Percentiles rank a stretch among this genome's conserved stretches.
These are phyloP conservation scores for Alectoria sarmentosa DNA, from an alignment of 495 filamentous ascomycete species.

Conservation along the genomic window DNA sequence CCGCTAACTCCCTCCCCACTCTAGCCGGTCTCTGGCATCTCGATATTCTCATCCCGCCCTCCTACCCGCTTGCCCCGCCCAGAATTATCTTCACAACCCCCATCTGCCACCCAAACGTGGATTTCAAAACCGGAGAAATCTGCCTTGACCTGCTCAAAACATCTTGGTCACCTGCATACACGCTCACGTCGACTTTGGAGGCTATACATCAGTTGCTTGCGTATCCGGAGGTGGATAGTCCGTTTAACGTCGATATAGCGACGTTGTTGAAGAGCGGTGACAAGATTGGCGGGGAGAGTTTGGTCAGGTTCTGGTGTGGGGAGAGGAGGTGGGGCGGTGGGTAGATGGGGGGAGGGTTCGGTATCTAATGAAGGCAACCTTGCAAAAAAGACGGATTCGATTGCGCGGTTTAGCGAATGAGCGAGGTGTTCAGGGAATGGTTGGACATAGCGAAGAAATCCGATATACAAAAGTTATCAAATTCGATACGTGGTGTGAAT, in stretches of 20 bases:
- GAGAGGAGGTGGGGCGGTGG: conserved; percentile 25
- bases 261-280: conserved; percentile 70
- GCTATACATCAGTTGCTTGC: conserved; percentile 70
- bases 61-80: conserved; percentile 74
- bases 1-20: conserved; percentile 2
- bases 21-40: conserved; percentile 80
- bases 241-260: conserved; percentile 86
- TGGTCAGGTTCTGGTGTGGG: conserved; percentile 63
- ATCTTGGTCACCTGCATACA: conserved; percentile 76
- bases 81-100: conserved; percentile 69
- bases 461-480: not conserved
- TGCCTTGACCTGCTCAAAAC: conserved; percentile 74
- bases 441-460: not conserved
- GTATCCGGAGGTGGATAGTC: conserved; percentile 71
- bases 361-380: not conserved
- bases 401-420: not conserved
- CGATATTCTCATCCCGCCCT: conserved; percentile 62
- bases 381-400: not conserved
- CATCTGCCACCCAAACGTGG: conserved; percentile 82
- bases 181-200: conserved; percentile 66
- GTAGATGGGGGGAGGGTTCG: not conserved
- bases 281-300: conserved; percentile 61
- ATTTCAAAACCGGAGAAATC: conserved; percentile 77
- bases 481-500: not conserved
- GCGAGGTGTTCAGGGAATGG: not conserved